Base-by-base conservation (phyloP, 805 yeast species). In the Myxozyma mucilagina region DNA sequence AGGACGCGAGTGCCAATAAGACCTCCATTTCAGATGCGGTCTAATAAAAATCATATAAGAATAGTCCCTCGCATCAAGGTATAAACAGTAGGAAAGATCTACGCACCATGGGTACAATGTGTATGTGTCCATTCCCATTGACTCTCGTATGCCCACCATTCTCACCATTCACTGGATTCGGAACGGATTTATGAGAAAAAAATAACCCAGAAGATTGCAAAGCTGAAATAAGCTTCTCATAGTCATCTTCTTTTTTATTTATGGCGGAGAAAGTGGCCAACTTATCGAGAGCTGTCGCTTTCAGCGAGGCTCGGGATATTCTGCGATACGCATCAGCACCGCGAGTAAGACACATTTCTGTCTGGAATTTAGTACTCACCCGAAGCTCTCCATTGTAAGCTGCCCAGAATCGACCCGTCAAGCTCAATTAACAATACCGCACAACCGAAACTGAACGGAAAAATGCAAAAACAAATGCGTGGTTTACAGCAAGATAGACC, bases 1-100 rank as follows among this genome's bases (percentile, higher is more conserved):
- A 74, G 32, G 76, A 75, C 61, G 87, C 82, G 32, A 87, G 72
- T 0, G 90, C 87, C 48, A 81, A 66, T 60, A 86, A 74, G 4
- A 81, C 79, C 64, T 86, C 88, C 59, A 78, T 77, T 69, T 81
- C 82, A 8, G 68, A 68, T 61, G 59, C 47, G 45, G 59, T 36
- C 61, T 63, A 16, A 14, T 32, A 16, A 47, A 16, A 11, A 51
- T 24, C 16, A 64, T 47, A 8, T 48, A 65, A 5, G 50, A 49
- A 10, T 35, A 41, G 11, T 62, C 48, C n/a, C 4, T 24, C 29
- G 4, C 45, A 38, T 6, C 20, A 14, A 16, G 45, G n/a, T 41
- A 41, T 41, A 41, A 16, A 41, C n/a, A 41, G 20, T 5, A 41
- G 9, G 4, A 20, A 11, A 6, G 32, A 20, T 24, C 29, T 18